Evolutionary conservation across 306 rosid species (phyloP).

Genomic region (Quercus robur): DNA sequence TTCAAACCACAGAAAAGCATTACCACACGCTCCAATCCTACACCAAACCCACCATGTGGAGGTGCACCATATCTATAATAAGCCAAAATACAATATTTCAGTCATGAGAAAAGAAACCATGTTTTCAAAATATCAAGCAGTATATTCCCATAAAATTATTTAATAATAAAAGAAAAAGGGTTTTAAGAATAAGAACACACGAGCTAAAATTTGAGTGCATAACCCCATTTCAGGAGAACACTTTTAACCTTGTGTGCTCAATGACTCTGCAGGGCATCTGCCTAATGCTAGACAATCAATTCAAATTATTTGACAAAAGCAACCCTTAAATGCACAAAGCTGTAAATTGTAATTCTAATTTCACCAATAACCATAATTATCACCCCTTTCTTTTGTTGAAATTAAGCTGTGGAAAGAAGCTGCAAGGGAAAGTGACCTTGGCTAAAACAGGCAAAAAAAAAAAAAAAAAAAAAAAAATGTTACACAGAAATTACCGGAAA

Average conservation of each 20-base stretch:
- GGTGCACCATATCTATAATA: constrained; percentile 81
- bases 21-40: constrained; percentile 90
- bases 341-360: no score
- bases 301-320: no score
- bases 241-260: background rate
- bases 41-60: constrained; percentile 97
- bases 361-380: no score
- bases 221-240: background rate
- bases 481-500: constrained; percentile 57
- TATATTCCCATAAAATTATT: background rate
- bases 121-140: background rate
- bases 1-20: constrained; percentile 88
- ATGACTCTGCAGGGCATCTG: background rate
- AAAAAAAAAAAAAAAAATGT: background rate
- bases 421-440: background rate
- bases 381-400: no score
- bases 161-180: no score
- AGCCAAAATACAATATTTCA: constrained; percentile 9
- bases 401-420: background rate
- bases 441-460: background rate
- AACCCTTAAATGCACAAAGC: no score
- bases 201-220: background rate
- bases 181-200: background rate
- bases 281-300: background rate
- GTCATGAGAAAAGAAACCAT: background rate